A percentile compares a stretch with the other conserved stretches of the same genome.
Evolutionary conservation across 306 rosid genomes (phyloP).

Genomic region (Notholithocarpus densiflorus): DNA sequence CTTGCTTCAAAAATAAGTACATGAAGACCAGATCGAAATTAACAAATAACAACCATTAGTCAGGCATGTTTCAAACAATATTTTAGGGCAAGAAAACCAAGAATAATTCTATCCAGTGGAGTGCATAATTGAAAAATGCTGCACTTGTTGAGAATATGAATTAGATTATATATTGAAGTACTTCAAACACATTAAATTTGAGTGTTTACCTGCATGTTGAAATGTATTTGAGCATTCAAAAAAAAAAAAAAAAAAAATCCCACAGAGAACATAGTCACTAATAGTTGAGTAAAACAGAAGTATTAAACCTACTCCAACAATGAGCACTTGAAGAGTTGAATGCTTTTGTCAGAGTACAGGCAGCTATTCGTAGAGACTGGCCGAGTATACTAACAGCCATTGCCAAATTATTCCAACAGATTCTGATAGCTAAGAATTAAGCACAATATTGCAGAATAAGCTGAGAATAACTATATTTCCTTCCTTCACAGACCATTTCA

Average conservation of each 20-base stretch:
- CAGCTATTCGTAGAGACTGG: conserved; percentile 74
- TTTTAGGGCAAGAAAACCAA: background rate
- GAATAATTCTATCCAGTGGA: background rate
- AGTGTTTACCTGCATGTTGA: no score
- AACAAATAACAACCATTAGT: background rate
- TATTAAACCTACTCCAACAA: conserved; percentile 90
- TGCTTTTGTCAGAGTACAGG: conserved; percentile 67
- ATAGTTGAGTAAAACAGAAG: conserved; percentile 13
- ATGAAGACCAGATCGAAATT: background rate
- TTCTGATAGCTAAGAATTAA: background rate
- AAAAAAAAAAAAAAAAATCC: background rate
- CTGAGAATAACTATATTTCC: background rate
- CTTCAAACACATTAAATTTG: no score
- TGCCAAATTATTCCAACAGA: conserved; percentile 52
- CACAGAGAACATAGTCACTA: background rate
- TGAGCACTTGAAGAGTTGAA: conserved; percentile 91
- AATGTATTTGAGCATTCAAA: background rate
- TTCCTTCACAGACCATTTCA: background rate
- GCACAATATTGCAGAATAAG: background rate
- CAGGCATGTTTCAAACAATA: background rate
- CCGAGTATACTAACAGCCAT: conserved; percentile 91
- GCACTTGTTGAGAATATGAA: no score
- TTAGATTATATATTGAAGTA: no score
- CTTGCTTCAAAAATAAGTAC: conserved; percentile 36
- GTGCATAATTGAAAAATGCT: no score